A percentile compares a stretch with the other conserved stretches of the same genome.
Evolutionary conservation across 257 asterid species (phyloP).

Genomic region (Solanum acaule): DNA sequence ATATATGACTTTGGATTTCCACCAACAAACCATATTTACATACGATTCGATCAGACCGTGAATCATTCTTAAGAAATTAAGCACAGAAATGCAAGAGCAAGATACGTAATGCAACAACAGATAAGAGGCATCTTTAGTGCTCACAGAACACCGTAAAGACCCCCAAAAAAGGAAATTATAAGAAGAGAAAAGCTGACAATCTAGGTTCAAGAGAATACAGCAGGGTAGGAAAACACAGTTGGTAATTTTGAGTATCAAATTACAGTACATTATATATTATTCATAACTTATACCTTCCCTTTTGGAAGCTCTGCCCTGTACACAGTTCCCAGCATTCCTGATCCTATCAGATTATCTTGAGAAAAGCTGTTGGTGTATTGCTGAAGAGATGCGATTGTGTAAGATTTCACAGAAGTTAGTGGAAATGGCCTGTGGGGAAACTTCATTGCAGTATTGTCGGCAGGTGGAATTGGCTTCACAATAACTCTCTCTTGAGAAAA

Average conservation of each 20-base stretch:
- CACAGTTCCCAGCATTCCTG: slow-evolving; percentile 89
- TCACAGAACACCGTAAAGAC: neutral
- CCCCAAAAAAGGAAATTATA: neutral
- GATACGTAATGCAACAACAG: neutral
- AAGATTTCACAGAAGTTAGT: slow-evolving; percentile 62
- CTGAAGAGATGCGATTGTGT: slow-evolving; percentile 86
- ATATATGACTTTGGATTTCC: neutral
- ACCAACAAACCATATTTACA: neutral
- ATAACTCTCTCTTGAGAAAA: slow-evolving; percentile 44
- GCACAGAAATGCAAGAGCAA: neutral
- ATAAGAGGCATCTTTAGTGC: neutral
- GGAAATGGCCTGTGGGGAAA: slow-evolving; percentile 34
- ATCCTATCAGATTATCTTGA: slow-evolving; percentile 74
- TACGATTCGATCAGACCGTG: neutral
- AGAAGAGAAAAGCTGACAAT: neutral
- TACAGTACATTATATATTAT: neutral
- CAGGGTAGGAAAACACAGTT: neutral
- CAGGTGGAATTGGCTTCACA: slow-evolving; percentile 39
- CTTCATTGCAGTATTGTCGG: slow-evolving; percentile 27
- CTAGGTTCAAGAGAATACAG: neutral
- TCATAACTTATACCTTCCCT: slow-evolving; percentile 47
- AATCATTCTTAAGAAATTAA: neutral
- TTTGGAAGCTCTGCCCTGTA: slow-evolving; percentile 80
- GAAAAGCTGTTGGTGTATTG: slow-evolving; percentile 86
- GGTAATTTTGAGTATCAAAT: neutral